Base-by-base conservation (phyloP, 2,329 filamentous ascomycete genomes). In the Penicillium paneum region DNA sequence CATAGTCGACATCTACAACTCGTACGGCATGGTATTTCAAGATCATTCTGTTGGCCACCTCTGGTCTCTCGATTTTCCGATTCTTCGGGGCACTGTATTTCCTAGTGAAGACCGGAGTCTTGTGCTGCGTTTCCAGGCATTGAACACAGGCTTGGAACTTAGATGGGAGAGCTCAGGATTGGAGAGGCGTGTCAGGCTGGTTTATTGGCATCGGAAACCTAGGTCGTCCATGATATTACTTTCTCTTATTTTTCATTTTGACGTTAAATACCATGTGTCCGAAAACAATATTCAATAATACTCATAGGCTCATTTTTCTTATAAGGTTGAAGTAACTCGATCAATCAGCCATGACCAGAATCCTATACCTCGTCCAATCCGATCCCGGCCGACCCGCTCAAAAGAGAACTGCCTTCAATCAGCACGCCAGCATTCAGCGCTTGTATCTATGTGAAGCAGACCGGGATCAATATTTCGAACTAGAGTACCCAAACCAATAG, bases 281-380 rank as follows among this genome's bases (percentile, higher is more conserved):
- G 5, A 12, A 28, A 29, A 19, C 10, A 43, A 29, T 19, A 8
- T 15, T 15, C 6, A 43, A 29, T 19, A 8, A 24, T 15, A 2
- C 19, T 15, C 15, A 31, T 31, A 6, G 13, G 11, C 26, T 12
- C 15, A 17, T 28, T 24, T 29, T 29, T 10, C 3, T 21, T 11
- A 5, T 28, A 29, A 24, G 13, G 6, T 32, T n/a, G n/a, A n/a
- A n/a, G n/a, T 24, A 24, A 24, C n/a, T n/a, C n/a, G 21, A 24
- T 24, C 54, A 65, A 39, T 65, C 60, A 8, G 49, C 64, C 19
- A 56, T 57, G 44, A 65, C 63, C 8, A 56, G 40, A 17, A 57
- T 64, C 2, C 49, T 64, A 1, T 61, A 64, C n/a, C 57, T 64
- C 1, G 39, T 44, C 21, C 55, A 64, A 40, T 15, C 54, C 3